Evolutionary conservation across 305 asterid species (phyloP).

Genomic region (Ajuga reptans): DNA sequence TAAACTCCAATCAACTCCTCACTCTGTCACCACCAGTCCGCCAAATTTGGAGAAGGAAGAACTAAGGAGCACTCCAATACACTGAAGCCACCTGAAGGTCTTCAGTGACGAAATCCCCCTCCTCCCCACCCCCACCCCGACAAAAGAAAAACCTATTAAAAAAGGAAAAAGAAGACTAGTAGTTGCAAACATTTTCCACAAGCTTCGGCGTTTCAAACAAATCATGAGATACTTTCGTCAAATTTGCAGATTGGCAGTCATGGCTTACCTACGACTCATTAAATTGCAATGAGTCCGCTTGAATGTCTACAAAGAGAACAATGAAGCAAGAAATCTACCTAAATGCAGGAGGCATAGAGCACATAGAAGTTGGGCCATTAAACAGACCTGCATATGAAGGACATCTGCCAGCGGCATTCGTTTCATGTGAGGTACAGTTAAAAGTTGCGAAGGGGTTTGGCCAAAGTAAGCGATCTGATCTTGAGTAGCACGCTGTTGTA

Average conservation of each 20-base stretch:
- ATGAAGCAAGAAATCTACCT: background rate
- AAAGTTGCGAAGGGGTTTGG: conserved; percentile 97
- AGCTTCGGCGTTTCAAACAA: background rate
- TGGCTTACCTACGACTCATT: background rate
- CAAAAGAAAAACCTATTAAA: too few species aligned
- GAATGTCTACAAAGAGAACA: background rate
- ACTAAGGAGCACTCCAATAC: background rate
- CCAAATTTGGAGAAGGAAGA: background rate
- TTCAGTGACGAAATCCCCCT: background rate
- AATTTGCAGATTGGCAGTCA: background rate
- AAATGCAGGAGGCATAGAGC: conserved; percentile 8
- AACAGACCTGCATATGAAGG: conserved; percentile 87
- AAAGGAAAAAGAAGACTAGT: background rate
- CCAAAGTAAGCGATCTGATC: conserved; percentile 99
- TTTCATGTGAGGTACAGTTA: conserved; percentile 87
- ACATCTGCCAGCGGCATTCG: conserved; percentile 76
- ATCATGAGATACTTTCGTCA: background rate
- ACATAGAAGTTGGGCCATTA: conserved; percentile 11
- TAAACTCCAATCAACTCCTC: conserved; percentile 7
- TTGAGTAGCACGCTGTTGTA: conserved; percentile 87
- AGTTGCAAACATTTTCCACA: background rate
- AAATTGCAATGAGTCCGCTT: background rate
- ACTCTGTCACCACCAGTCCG: background rate
- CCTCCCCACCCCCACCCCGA: background rate
- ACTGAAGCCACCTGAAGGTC: background rate